Evolutionary conservation across 2,329 filamentous ascomycete species (phyloP).

Genomic region (Plectosphaerella plurivora): DNA sequence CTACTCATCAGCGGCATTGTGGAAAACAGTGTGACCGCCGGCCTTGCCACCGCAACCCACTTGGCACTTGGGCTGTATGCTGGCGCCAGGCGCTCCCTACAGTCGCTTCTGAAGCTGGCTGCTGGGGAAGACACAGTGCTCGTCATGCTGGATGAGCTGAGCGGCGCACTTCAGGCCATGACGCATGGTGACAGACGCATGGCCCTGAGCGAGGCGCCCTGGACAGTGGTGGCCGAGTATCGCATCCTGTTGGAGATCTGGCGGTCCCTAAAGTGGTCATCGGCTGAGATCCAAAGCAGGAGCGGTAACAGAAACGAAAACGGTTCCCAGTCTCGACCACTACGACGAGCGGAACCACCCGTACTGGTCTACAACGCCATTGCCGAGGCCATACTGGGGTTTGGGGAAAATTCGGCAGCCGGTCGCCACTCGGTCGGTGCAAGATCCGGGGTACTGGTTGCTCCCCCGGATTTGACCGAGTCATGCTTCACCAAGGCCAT

Average conservation of each 20-base stretch:
- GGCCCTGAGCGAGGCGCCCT: constrained; percentile 19
- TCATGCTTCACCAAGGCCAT: constrained; percentile 10
- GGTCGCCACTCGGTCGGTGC: constrained; percentile 4
- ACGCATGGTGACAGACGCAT: constrained; percentile 5
- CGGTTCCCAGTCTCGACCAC: constrained; percentile 10
- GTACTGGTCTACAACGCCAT: constrained; percentile 20
- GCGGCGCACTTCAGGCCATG: constrained; percentile 12
- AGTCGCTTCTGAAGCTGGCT: constrained; percentile 14
- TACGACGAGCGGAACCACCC: constrained; percentile 14
- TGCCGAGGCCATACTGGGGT: constrained; percentile 12
- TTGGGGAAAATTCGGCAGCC: background rate
- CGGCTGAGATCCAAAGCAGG: constrained; percentile 15
- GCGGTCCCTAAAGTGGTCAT: constrained; percentile 20
- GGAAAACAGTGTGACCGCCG: constrained; percentile 23
- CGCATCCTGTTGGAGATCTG: constrained; percentile 23
- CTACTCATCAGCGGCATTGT: constrained; percentile 28
- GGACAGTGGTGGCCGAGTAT: constrained; percentile 21
- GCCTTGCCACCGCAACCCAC: constrained; percentile 24
- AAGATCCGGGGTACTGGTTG: constrained; percentile 3
- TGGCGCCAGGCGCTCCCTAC: constrained; percentile 19
- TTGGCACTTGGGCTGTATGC: constrained; percentile 19
- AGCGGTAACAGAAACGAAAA: background rate
- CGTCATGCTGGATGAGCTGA: constrained; percentile 20
- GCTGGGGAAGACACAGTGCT: constrained; percentile 21
- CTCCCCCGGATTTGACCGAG: constrained; percentile 8